A percentile compares a stretch with the other conserved stretches of the same genome.
Conservation (phyloP, 1,284 basidiomycete species). For the Cutaneotrichosporon curvatum region DNA sequence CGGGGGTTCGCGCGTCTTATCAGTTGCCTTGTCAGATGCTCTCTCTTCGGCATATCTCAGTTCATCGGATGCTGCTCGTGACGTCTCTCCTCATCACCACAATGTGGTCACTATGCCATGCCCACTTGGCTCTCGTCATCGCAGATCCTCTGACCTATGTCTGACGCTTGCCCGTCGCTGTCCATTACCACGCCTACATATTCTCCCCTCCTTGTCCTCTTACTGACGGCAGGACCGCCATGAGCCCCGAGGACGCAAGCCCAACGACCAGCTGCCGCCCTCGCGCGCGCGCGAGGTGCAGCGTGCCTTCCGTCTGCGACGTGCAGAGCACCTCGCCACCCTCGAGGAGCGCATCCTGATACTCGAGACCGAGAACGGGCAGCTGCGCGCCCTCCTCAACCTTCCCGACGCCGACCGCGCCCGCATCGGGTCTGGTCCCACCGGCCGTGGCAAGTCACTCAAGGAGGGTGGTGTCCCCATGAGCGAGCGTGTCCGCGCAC, state of each 20-base stretch:
- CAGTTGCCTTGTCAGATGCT: too few species aligned
- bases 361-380: slow-evolving; percentile 75
- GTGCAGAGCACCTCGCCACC: slow-evolving; percentile 78
- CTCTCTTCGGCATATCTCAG: too few species aligned
- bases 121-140: too few species aligned
- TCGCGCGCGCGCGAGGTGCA: slow-evolving; percentile 88
- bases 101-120: too few species aligned
- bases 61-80: too few species aligned
- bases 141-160: too few species aligned
- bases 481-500: slow-evolving; percentile 44
- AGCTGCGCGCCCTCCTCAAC: slow-evolving; percentile 65
- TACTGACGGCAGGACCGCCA: slow-evolving; percentile 31
- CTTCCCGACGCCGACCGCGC: slow-evolving; percentile 55
- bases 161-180: too few species aligned
- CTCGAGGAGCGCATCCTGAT: slow-evolving; percentile 73
- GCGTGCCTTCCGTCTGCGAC: slow-evolving; percentile 79
- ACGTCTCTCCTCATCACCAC: too few species aligned
- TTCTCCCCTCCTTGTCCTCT: too few species aligned
- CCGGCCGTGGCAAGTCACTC: slow-evolving; percentile 45
- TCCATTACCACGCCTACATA: too few species aligned
- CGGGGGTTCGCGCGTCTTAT: too few species aligned
- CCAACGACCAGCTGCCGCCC: slow-evolving; percentile 84
- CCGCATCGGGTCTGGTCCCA: slow-evolving; percentile 45
- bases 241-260: slow-evolving; percentile 66
- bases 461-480: slow-evolving; percentile 47